These are phyloP conservation scores for Aspergillus amoenus DNA, from an alignment of 2,329 filamentous ascomycete species.

Conservation along the genomic window DNA sequence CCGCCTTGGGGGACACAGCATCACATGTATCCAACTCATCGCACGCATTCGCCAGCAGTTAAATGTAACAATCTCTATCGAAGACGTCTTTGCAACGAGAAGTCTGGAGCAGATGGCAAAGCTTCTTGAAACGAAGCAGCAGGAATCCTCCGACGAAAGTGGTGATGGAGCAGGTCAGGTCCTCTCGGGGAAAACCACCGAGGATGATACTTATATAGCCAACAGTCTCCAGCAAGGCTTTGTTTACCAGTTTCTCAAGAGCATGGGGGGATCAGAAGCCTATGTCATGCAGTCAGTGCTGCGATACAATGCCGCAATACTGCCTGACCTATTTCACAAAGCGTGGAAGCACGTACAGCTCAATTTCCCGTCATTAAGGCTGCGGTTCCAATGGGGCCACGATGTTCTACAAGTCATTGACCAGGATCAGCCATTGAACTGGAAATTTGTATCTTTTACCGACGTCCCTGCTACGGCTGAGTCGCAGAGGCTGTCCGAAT, in stretches of 20 bases:
- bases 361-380: not conserved
- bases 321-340: not conserved
- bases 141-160: not conserved
- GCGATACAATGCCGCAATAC: not conserved
- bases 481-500: not conserved
- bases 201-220: not conserved
- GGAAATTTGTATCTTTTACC: not conserved
- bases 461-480: not conserved
- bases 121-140: not conserved
- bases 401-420: not conserved
- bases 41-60: not conserved
- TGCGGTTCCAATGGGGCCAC: not conserved
- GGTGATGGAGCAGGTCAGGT: not conserved
- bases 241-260: not conserved
- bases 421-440: not conserved
- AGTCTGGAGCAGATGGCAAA: not conserved
- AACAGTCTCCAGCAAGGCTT: not conserved
- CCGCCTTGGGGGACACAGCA: not conserved
- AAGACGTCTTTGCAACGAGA: not conserved
- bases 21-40: not conserved
- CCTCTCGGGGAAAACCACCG: not conserved
- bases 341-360: not conserved
- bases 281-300: not conserved
- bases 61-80: not conserved
- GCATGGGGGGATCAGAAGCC: not conserved